Conservation (phyloP, 441 rosid species). For the Bocquillonia castaneifolia region DNA sequence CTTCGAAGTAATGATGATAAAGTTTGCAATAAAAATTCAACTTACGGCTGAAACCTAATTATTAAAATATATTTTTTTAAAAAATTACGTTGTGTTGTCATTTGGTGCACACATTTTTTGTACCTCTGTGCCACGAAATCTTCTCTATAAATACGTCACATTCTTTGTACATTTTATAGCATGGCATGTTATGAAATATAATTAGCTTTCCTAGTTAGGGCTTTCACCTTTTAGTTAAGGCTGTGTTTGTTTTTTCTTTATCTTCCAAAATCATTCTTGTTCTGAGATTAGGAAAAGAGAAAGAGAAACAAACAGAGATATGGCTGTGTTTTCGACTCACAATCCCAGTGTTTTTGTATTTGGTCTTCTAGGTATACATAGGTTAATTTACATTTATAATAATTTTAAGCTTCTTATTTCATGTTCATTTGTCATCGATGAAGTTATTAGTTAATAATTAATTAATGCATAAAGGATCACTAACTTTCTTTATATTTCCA, state of each 20-base stretch:
- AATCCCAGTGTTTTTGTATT: conserved; percentile 45
- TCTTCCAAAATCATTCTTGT: background rate
- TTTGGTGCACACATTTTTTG: conserved; percentile 13
- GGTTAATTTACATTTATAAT: background rate
- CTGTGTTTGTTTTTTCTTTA: background rate
- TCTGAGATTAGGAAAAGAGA: background rate
- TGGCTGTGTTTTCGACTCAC: conserved; percentile 42
- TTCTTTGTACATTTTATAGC: background rate
- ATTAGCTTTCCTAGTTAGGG: conserved; percentile 15
- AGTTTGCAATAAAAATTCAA: no score
- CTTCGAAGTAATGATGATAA: no score
- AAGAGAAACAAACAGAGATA: conserved; percentile 18
- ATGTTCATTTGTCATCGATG: background rate
- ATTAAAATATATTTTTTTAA: no score
- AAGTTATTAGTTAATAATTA: background rate
- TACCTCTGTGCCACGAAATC: conserved; percentile 1
- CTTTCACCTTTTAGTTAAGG: background rate
- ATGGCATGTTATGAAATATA: conserved; percentile 3
- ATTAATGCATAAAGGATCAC: background rate
- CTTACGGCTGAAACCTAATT: no score
- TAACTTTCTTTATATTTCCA: background rate
- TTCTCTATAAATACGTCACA: conserved; percentile 19
- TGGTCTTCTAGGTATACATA: conserved; percentile 54
- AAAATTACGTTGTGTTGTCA: conserved; percentile 6
- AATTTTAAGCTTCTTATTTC: background rate